A percentile compares a stretch with the other conserved stretches of the same genome.
Evolutionary conservation across 352 stramenopile genomes (phyloP).

Genomic region (Pythium dissotocum): DNA sequence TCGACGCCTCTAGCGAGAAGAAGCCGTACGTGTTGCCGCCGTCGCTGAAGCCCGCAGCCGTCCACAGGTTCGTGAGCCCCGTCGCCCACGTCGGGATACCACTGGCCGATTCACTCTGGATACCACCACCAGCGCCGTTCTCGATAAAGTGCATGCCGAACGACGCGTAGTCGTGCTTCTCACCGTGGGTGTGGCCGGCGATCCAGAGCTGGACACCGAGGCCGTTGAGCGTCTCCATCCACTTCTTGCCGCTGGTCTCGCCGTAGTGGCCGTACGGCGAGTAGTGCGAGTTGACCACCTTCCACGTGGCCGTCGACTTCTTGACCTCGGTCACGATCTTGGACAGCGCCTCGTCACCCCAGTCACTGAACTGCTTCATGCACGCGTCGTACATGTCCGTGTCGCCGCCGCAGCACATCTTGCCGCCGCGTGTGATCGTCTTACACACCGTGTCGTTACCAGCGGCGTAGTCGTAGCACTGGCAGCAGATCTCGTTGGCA

Average conservation of each 20-base stretch:
- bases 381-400: constrained; percentile 40
- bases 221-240: constrained; percentile 27
- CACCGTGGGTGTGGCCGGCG: constrained; percentile 42
- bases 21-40: constrained; percentile 43
- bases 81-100: constrained; percentile 26
- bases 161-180: constrained; percentile 38
- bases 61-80: constrained; percentile 31
- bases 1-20: constrained; percentile 34
- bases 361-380: constrained; percentile 39
- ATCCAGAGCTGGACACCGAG: constrained; percentile 33
- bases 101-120: constrained; percentile 37
- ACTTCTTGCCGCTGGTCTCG: constrained; percentile 24
- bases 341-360: constrained; percentile 33
- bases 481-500: constrained; percentile 46
- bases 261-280: constrained; percentile 39
- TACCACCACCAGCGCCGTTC: constrained; percentile 44
- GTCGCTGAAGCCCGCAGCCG: constrained; percentile 24
- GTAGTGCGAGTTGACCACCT: constrained; percentile 52
- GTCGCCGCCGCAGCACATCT: constrained; percentile 32
- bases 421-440: constrained; percentile 28
- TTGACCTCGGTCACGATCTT: constrained; percentile 33
- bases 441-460: constrained; percentile 41
- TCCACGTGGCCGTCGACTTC: constrained; percentile 43
- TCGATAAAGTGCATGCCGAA: constrained; percentile 43
- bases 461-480: constrained; percentile 42